A percentile compares a stretch with the other conserved stretches of the same genome.
Conservation (phyloP, 306 rosid genomes). For the Calophaca sinica region DNA sequence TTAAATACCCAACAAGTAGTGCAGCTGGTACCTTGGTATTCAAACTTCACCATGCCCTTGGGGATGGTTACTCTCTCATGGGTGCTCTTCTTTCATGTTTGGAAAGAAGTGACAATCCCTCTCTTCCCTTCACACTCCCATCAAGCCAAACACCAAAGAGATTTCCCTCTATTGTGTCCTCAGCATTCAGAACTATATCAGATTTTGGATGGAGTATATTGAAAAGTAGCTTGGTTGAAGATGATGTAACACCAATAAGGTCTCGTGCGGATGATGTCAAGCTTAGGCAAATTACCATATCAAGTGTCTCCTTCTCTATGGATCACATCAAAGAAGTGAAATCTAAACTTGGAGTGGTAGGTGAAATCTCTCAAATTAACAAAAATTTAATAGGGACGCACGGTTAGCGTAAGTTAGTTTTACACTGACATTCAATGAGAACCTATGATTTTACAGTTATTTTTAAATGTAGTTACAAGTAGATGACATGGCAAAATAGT, state of each 20-base stretch:
- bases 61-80: conserved; percentile 34
- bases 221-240: conserved; percentile 55
- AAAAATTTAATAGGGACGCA: too few species aligned
- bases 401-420: too few species aligned
- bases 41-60: conserved; percentile 63
- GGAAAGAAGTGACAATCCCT: conserved; percentile 50
- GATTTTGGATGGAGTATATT: conserved; percentile 52
- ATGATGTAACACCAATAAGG: conserved; percentile 57
- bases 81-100: conserved; percentile 62
- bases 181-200: conserved; percentile 1
- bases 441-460: too few species aligned
- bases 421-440: too few species aligned
- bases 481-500: too few species aligned
- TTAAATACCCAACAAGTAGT: conserved; percentile 7
- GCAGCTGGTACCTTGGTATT: conserved; percentile 50
- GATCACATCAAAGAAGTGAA: conserved; percentile 49
- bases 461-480: too few species aligned
- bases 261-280: conserved; percentile 47
- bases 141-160: conserved; percentile 5
- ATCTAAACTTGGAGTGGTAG: conserved; percentile 61
- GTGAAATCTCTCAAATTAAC: conserved; percentile 20
- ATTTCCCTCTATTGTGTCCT: conserved; percentile 33
- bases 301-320: conserved; percentile 46
- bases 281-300: conserved; percentile 41
- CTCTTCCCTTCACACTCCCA: conserved; percentile 61